These are phyloP conservation scores for Hericium alpestre DNA, from an alignment of 768 basidiomycete species.

Conservation along the genomic window DNA sequence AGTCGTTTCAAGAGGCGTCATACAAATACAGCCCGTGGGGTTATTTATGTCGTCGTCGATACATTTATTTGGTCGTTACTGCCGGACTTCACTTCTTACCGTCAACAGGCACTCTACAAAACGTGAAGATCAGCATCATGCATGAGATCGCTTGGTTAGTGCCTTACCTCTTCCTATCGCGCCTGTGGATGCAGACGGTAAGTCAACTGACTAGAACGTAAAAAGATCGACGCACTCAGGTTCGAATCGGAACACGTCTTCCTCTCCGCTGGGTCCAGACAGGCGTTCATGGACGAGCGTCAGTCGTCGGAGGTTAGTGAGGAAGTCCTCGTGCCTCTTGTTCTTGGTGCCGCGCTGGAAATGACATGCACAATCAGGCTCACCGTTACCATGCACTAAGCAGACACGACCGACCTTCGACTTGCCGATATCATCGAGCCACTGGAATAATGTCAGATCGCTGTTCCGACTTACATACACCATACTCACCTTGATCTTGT, in stretches of 20 bases:
- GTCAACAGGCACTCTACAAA: too few relatives aligned
- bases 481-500: slow-evolving; percentile 19
- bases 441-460: slow-evolving; percentile 8
- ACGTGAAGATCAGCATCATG: too few relatives aligned
- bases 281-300: slow-evolving; percentile 30
- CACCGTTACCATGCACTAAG: background rate
- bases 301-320: slow-evolving; percentile 27
- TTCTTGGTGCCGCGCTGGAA: slow-evolving; percentile 23
- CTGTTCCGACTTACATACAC: background rate
- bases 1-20: too few relatives aligned
- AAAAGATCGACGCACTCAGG: slow-evolving; percentile 5
- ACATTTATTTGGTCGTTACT: too few relatives aligned
- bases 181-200: too few relatives aligned
- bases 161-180: too few relatives aligned
- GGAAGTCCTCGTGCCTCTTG: slow-evolving; percentile 28
- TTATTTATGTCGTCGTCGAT: too few relatives aligned
- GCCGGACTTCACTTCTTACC: too few relatives aligned
- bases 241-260: slow-evolving; percentile 14
- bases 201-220: background rate
- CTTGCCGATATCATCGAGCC: slow-evolving; percentile 29
- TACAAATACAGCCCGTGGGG: too few relatives aligned
- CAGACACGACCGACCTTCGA: slow-evolving; percentile 9
- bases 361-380: background rate
- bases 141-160: too few relatives aligned
- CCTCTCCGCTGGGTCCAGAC: slow-evolving; percentile 1